Conservation (phyloP, 306 rosid species). For the Dryas alaskensis region DNA sequence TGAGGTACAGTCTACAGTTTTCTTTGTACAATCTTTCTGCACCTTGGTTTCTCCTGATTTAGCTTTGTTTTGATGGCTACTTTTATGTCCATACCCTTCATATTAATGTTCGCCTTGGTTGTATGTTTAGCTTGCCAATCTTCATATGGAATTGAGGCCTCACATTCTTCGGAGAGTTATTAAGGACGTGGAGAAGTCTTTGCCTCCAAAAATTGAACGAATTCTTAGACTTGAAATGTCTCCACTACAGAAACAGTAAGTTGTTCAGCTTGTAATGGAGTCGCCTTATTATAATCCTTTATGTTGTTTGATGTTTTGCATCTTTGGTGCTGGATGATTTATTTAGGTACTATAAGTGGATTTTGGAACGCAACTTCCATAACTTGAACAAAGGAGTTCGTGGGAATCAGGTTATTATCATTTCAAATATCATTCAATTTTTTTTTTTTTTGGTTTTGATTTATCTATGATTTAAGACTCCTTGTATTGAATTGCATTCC, state of each 20-base stretch:
- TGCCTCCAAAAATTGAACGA: conserved; percentile 99
- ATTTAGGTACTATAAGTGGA: conserved; percentile 96
- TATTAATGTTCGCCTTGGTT: conserved; percentile 10
- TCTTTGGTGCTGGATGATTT: conserved; percentile 24
- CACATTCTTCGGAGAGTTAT: conserved; percentile 98
- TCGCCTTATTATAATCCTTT: conserved; percentile 5
- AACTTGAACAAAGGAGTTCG: conserved; percentile 99
- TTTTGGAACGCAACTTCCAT: conserved; percentile 97
- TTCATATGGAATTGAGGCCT: conserved; percentile 96
- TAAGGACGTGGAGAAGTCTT: conserved; percentile 97
- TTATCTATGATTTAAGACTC: too few species aligned
- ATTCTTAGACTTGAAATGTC: conserved; percentile 99
- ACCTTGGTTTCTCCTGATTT: background rate
- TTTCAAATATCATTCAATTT: too few species aligned
- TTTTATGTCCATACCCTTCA: conserved; percentile 14
- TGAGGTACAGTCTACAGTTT: conserved; percentile 49
- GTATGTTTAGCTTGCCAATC: conserved; percentile 80
- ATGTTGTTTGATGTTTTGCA: conserved; percentile 22
- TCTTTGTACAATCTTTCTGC: conserved; percentile 1
- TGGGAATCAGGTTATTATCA: conserved; percentile 81
- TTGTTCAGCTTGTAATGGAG: conserved; percentile 16
- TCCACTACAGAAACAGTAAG: conserved; percentile 98
- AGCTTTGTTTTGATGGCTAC: conserved; percentile 9
- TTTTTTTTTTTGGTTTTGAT: too few species aligned
- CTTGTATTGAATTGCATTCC: too few species aligned